Evolutionary conservation across 352 stramenopile genomes (phyloP), one percentile per base, ranked within the genome.

Genomic region (Pythium phragmitis): DNA sequence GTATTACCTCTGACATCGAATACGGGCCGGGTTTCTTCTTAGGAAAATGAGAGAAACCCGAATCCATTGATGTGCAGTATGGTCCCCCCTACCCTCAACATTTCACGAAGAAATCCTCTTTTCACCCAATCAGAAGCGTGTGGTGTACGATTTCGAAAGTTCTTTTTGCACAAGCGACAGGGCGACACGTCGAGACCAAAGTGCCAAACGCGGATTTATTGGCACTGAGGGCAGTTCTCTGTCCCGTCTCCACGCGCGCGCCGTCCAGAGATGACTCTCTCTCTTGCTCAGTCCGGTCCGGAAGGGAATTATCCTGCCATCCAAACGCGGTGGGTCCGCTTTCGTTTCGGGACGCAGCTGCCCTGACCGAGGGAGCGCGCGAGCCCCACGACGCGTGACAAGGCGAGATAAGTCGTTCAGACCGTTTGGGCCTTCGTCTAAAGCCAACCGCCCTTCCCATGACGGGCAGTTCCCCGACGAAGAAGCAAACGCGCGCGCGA

Each of bases 91-190:
- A 59, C 7, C 36, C 52, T 4, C 34, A 16, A 11, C 12, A 36
- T 48, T 49, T 49, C 51, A 57, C n/a, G 19, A 21, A 19, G 19
- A 8, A 13, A 12, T 33, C 17, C 2, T n/a, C 14, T 36, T 52
- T 60, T 63, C 7, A 63, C 8, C 56, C 56, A 63, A 63, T 63
- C 50, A 57, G 4, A 30, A 59, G 14, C 7, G 6, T 26, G 3
- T 21, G 39, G 0, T 16, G 14, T n/a, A 43, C 30, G 19, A 49
- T 57, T 58, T 34, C 75, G 76, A 37, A 46, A 81, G 23, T 55
- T 88, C 26, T 75, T 87, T 42, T 77, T 13, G 47, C 23, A 28
- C 58, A 52, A 63, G 57, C 55, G 46, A 63, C 17, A 13, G 14
- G 36, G 11, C 57, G 36, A 16, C 39, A 46, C 39, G 13, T 17